A percentile compares a stretch with the other conserved stretches of the same genome.
Conservation (phyloP, 768 basidiomycete species). For the Xerocomus potaroensis region DNA sequence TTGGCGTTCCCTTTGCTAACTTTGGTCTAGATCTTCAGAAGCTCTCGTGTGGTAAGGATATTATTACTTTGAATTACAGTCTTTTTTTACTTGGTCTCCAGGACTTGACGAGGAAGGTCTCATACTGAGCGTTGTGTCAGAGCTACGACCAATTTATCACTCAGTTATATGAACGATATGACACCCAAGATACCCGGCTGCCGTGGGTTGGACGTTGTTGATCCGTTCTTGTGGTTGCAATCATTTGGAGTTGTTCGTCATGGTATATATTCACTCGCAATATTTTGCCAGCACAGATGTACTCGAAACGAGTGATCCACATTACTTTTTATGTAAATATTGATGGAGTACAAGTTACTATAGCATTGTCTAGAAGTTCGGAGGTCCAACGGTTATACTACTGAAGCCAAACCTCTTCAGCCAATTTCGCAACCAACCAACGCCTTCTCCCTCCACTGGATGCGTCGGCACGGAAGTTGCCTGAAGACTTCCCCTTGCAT, state of each 20-base stretch:
- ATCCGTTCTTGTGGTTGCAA: too few species aligned
- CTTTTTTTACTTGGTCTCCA: not conserved
- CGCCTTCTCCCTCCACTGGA: conserved; percentile 27
- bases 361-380: conserved; percentile 13
- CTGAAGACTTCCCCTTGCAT: conserved; percentile 19
- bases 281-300: too few species aligned
- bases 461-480: conserved; percentile 4
- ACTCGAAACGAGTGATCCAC: too few species aligned
- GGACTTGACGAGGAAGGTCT: conserved; percentile 10
- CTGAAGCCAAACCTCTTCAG: conserved; percentile 28
- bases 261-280: too few species aligned
- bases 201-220: too few species aligned
- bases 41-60: conserved; percentile 8
- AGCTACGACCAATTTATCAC: too few species aligned
- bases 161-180: not conserved
- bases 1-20: not conserved
- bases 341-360: too few species aligned
- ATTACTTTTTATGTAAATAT: too few species aligned
- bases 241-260: too few species aligned
- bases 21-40: conserved; percentile 9
- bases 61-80: not conserved
- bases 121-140: conserved; percentile 6
- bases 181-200: conserved; percentile 3
- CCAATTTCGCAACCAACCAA: conserved; percentile 30
- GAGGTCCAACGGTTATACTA: conserved; percentile 26